phyloP scores from a whole-genome alignment of 208 protist genomes.

The Trypanosomatidae sp. region DNA sequence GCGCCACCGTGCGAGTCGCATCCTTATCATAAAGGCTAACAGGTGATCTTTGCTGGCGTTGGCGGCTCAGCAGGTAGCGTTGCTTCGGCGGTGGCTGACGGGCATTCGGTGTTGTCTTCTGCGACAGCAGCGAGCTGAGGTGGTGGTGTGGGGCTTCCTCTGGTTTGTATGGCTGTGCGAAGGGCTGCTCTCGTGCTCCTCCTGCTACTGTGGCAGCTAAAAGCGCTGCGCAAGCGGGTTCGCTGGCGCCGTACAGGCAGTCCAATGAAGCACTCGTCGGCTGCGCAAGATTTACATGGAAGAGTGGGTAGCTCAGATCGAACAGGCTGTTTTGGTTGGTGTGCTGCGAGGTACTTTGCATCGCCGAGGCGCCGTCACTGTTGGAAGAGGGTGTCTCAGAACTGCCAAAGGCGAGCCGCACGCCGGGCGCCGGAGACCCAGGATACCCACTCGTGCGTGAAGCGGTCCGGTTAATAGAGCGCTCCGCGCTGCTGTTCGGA shows the following conservation, averaged over 20 bases:
- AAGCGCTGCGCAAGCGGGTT: not conserved
- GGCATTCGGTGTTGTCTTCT: not conserved
- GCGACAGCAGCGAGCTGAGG: not conserved
- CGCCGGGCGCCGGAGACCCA: not conserved
- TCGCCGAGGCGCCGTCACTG: not conserved
- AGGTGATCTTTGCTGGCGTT: not conserved
- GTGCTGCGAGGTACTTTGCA: not conserved
- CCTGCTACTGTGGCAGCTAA: not conserved
- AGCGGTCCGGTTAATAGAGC: not conserved
- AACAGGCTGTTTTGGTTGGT: slow-evolving; percentile 13
- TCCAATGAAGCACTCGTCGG: slow-evolving; percentile 5
- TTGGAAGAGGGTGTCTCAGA: slow-evolving; percentile 5
- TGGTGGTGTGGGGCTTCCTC: not conserved
- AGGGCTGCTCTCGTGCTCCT: not conserved
- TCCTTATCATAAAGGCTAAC: slow-evolving; percentile 9
- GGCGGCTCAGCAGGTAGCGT: not conserved
- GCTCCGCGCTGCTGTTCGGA: slow-evolving; percentile 6
- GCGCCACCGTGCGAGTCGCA: not conserved
- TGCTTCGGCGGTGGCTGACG: not conserved
- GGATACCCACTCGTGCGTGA: not conserved
- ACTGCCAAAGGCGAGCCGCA: not conserved
- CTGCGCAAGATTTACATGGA: slow-evolving; percentile 18
- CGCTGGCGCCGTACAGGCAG: not conserved
- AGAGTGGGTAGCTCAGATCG: slow-evolving; percentile 21
- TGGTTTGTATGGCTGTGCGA: not conserved